phyloP scores from a whole-genome alignment of 78 protist species.

The Guillardia theta region DNA sequence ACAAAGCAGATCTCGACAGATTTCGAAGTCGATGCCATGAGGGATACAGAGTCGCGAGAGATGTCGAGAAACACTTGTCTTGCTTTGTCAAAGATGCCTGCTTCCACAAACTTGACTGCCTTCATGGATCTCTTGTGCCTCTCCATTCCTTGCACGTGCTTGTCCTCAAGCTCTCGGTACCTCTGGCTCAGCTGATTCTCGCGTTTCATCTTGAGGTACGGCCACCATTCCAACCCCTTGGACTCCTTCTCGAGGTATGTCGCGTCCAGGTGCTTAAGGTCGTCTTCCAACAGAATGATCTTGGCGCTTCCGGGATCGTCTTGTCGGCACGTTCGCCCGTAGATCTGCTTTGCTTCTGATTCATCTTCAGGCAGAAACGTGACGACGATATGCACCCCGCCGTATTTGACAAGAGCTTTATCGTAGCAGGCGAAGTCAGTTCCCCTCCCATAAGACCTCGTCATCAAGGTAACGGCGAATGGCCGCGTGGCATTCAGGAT shows the following conservation, averaged over 20 bases:
- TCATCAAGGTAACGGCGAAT: not conserved
- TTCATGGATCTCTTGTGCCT: not conserved
- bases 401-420: not conserved
- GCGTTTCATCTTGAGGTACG: not conserved
- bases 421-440: not conserved
- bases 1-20: not conserved
- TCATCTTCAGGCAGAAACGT: not conserved
- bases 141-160: not conserved
- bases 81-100: no score
- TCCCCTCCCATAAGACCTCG: not conserved
- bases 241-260: not conserved
- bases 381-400: not conserved
- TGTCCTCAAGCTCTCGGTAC: not conserved
- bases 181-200: not conserved
- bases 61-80: no score
- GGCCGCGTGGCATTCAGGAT: not conserved
- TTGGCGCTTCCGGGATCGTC: not conserved
- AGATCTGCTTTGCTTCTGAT: not conserved
- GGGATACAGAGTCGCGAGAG: no score
- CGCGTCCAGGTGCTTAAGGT: not conserved
- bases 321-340: not conserved
- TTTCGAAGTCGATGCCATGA: no score
- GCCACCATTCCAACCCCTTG: not conserved
- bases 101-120: no score
- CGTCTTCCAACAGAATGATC: not conserved